Base-by-base conservation (phyloP, 2,329 filamentous ascomycete species). In the Hirsutella thompsonii region DNA sequence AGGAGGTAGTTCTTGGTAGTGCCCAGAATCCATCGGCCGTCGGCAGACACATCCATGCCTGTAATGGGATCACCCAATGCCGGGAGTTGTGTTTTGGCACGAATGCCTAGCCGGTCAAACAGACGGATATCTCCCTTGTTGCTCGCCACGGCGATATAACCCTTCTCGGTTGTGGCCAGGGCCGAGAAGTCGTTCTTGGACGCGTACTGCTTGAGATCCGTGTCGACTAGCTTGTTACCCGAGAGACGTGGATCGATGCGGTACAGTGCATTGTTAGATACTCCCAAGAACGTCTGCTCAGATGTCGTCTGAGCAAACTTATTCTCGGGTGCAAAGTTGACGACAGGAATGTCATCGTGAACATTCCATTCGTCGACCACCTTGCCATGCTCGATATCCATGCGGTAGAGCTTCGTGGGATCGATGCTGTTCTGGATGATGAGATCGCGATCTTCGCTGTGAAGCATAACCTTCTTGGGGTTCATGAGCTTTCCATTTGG, bases 361-460 rank as follows among this genome's bases (percentile, higher is more conserved):
- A 98, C 76, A 52, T 94, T 94, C 92, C 92, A 98, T 62, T 98
- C 92, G 55, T 98, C 92, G 2, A 96, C 88, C 29, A 98, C 85
- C 66, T 95, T 96, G 50, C 92, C 92, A 52, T 93, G 93, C 60
- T 98, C 90, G 36, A 98, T 72, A 63, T 98, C 92, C 92, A 98
- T 96, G 36, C 86, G 85, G 60, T 89, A 98, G 1, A 98, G 73
- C 39, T 86, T 88, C 66, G 94, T 90, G 1, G 90, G 86, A 49
- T 96, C 83, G 39, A 80, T 59, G 38, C 72, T 70, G 52, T 93
- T 89, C 59, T 95, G 89, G 43, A 95, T 63, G 45, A 95, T 84
- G 74, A 95, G 81, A 55, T 93, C 87, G 36, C 79, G 74, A 63
- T 95, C 89, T 59, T 92, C 86, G 23, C 84, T 83, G 56, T 95